These are phyloP conservation scores for Rhytidiadelphus loreus DNA, from an alignment of 225 moss, liverwort and hornwort species.

Conservation along the genomic window DNA sequence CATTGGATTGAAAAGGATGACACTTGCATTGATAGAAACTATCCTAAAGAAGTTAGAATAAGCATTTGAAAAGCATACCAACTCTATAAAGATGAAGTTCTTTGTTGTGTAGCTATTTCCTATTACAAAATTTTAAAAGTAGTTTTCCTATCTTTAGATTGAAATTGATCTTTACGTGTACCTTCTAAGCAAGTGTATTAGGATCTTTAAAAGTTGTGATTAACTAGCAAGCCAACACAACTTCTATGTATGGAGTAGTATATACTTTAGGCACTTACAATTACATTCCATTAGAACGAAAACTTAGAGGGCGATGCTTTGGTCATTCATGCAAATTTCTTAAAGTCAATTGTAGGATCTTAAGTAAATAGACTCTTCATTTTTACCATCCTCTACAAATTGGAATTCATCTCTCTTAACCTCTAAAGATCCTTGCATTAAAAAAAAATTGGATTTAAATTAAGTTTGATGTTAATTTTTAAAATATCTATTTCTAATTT, in stretches of 20 bases:
- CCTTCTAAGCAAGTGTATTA: background rate
- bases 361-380: background rate
- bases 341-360: rapidly evolving
- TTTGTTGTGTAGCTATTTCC: background rate
- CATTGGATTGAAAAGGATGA: background rate
- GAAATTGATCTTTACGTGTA: background rate
- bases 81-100: background rate
- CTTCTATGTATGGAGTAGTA: background rate
- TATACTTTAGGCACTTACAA: background rate
- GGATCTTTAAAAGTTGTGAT: background rate
- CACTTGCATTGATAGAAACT: background rate
- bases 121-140: background rate
- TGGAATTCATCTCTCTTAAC: background rate
- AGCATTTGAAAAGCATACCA: background rate
- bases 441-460: too few relatives aligned
- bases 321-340: background rate
- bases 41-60: background rate
- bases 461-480: background rate
- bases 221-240: rapidly evolving
- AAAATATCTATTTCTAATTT: background rate
- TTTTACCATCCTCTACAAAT: rapidly evolving
- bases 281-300: rapidly evolving
- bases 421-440: background rate
- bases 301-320: rapidly evolving
- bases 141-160: background rate